Evolutionary conservation across 306 rosid genomes (phyloP).

Genomic region (Quercus cerris): DNA sequence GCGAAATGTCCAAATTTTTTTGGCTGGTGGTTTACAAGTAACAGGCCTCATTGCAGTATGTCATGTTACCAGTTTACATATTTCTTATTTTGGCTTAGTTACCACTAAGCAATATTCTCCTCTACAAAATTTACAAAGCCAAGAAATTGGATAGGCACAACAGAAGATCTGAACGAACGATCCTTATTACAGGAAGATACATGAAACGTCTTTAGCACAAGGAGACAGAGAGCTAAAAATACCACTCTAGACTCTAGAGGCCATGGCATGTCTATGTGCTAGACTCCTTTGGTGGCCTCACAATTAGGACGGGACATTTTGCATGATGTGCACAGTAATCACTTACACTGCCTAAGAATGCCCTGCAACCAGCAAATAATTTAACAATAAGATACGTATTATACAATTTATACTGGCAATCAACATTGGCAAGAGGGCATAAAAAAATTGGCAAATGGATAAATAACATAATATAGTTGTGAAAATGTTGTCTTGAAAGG

Average conservation of each 20-base stretch:
- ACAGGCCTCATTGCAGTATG: no score
- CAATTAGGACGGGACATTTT: conserved; percentile 49
- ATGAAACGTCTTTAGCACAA: not conserved
- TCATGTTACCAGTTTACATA: no score
- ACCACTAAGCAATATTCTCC: not conserved
- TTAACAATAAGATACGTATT: no score
- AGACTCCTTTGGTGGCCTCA: conserved; percentile 49
- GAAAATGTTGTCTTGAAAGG: no score
- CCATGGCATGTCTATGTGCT: not conserved
- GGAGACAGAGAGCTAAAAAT: not conserved
- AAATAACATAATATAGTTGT: no score
- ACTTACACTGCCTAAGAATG: conserved; percentile 73
- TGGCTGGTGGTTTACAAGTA: no score
- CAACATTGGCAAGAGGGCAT: not conserved
- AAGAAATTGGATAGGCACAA: not conserved
- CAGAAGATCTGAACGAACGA: not conserved
- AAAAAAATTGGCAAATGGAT: not conserved
- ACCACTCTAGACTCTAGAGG: not conserved
- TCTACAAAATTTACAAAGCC: not conserved
- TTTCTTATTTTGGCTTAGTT: no score
- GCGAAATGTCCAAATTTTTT: no score
- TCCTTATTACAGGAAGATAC: not conserved
- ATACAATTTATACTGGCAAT: not conserved
- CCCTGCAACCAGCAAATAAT: conserved; percentile 22
- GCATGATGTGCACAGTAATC: conserved; percentile 74